phyloP scores from a whole-genome alignment of 2,329 filamentous ascomycete species.

The Grosmannia huntii region DNA sequence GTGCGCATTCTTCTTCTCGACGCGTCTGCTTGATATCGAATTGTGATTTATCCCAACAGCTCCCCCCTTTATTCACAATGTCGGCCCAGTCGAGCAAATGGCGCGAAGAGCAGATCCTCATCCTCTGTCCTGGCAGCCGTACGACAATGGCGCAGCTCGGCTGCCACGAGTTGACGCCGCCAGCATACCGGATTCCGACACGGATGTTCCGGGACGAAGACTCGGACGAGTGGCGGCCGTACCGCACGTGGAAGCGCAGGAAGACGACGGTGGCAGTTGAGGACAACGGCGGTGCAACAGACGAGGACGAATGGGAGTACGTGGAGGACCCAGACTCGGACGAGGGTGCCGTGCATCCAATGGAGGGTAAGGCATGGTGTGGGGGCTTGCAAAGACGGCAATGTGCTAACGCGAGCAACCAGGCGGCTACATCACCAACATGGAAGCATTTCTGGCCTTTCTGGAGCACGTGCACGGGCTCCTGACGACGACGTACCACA shows the following conservation, averaged over 20 bases:
- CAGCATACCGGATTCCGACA: slow-evolving; percentile 74
- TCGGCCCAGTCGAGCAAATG: slow-evolving; percentile 45
- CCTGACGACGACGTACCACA: slow-evolving; percentile 85
- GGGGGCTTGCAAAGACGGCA: not conserved
- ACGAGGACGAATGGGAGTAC: slow-evolving; percentile 47
- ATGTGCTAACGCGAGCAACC: slow-evolving; percentile 5
- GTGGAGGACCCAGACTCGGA: slow-evolving; percentile 81
- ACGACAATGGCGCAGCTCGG: slow-evolving; percentile 86
- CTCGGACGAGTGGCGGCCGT: slow-evolving; percentile 62
- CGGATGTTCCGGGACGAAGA: slow-evolving; percentile 87
- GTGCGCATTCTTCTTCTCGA: not conserved
- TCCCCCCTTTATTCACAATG: slow-evolving; percentile 23
- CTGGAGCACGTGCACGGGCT: slow-evolving; percentile 84
- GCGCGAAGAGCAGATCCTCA: slow-evolving; percentile 51
- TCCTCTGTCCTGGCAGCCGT: slow-evolving; percentile 74
- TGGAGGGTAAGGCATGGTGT: slow-evolving; percentile 24
- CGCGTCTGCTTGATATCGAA: not conserved
- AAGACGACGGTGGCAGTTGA: slow-evolving; percentile 25
- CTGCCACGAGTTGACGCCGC: slow-evolving; percentile 80
- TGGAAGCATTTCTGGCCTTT: slow-evolving; percentile 87
- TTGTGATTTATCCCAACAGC: not conserved
- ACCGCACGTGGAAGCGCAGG: slow-evolving; percentile 58
- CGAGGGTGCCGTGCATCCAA: slow-evolving; percentile 82
- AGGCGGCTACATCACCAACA: slow-evolving; percentile 75
- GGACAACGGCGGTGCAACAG: not conserved